Evolutionary conservation across 2,329 filamentous ascomycete genomes (phyloP).

Genomic region (Penicillium sp.): DNA sequence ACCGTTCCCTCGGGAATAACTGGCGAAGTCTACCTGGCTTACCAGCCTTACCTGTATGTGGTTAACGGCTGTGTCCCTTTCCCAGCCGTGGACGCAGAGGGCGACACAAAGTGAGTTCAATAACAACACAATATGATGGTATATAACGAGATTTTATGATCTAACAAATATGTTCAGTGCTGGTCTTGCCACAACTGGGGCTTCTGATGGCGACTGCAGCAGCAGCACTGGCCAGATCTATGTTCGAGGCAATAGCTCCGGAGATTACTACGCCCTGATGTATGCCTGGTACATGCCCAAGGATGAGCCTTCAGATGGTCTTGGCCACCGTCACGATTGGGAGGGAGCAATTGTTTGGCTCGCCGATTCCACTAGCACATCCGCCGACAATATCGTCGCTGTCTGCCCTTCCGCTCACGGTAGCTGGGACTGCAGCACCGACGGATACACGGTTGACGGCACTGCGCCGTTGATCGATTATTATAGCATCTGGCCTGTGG

Average conservation of each 20-base stretch:
- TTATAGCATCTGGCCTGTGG: slow-evolving; percentile 48
- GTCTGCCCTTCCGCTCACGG: slow-evolving; percentile 57
- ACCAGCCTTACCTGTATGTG: slow-evolving; percentile 58
- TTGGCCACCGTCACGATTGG: slow-evolving; percentile 59
- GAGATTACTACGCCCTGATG: slow-evolving; percentile 50
- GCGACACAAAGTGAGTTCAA: slow-evolving; percentile 55
- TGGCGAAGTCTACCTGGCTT: slow-evolving; percentile 55
- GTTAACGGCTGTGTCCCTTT: slow-evolving; percentile 64
- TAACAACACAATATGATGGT: too few relatives aligned
- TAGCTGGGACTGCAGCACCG: slow-evolving; percentile 46
- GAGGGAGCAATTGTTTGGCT: slow-evolving; percentile 58
- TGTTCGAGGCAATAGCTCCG: slow-evolving; percentile 44
- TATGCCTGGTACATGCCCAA: slow-evolving; percentile 57
- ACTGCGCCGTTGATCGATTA: slow-evolving; percentile 51
- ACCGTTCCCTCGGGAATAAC: slow-evolving; percentile 50
- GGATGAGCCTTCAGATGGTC: slow-evolving; percentile 44
- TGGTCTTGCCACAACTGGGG: slow-evolving; percentile 45
- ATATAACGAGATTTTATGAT: not conserved
- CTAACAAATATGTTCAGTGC: slow-evolving; percentile 32
- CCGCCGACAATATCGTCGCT: slow-evolving; percentile 45
- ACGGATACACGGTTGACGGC: slow-evolving; percentile 42
- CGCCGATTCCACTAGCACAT: slow-evolving; percentile 33
- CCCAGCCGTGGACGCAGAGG: slow-evolving; percentile 59
- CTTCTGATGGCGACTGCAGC: slow-evolving; percentile 41
- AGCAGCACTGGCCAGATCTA: slow-evolving; percentile 54